These are phyloP conservation scores for Plasmodium ovale DNA, from an alignment of 169 alveolate genomes.

Conservation along the genomic window DNA sequence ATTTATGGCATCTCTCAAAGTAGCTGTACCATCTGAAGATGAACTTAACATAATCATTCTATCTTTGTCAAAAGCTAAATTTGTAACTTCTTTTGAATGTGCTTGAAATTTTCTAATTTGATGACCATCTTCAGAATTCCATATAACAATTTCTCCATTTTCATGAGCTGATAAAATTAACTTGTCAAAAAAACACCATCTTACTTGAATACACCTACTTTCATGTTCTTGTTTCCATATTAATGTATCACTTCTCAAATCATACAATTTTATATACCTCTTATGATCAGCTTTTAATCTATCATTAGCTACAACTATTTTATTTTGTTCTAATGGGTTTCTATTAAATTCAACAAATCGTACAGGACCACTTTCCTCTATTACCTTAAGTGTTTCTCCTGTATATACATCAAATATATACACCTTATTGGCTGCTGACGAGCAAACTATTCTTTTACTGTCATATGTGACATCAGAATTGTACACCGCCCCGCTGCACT, in stretches of 20 bases:
- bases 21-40: slow-evolving; percentile 91
- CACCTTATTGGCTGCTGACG: slow-evolving; percentile 91
- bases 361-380: slow-evolving; percentile 86
- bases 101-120: slow-evolving; percentile 85
- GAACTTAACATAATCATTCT: slow-evolving; percentile 90
- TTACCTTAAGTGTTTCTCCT: slow-evolving; percentile 85
- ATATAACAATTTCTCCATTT: slow-evolving; percentile 88
- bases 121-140: slow-evolving; percentile 87
- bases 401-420: slow-evolving; percentile 87
- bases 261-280: slow-evolving; percentile 86
- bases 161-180: slow-evolving; percentile 91
- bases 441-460: slow-evolving; percentile 86
- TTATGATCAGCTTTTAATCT: slow-evolving; percentile 83
- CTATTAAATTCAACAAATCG: slow-evolving; percentile 92
- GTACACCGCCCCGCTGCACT: slow-evolving; percentile 91
- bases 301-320: slow-evolving; percentile 89
- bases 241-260: slow-evolving; percentile 68
- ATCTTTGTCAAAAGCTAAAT: slow-evolving; percentile 87
- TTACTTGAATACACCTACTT: slow-evolving; percentile 85
- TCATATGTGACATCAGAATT: slow-evolving; percentile 91
- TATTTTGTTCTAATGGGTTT: slow-evolving; percentile 87
- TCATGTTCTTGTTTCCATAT: slow-evolving; percentile 80
- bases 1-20: slow-evolving; percentile 89
- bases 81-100: slow-evolving; percentile 89
- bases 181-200: slow-evolving; percentile 93